phyloP scores from a whole-genome alignment of 257 asterid species.

The Nicotiana benthamiana region DNA sequence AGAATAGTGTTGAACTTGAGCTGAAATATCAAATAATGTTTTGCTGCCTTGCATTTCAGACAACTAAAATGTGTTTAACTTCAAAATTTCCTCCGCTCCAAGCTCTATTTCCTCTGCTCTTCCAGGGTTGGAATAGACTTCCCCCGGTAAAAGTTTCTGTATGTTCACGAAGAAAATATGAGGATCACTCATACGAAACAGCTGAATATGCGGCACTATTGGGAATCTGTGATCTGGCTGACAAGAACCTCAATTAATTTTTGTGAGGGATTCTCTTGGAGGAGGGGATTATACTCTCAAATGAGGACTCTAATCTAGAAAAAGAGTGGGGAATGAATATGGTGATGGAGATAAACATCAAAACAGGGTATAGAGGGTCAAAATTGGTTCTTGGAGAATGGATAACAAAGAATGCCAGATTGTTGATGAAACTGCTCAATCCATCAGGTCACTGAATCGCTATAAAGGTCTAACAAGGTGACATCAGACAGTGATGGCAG shows the following conservation, averaged over 20 bases:
- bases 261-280: not conserved
- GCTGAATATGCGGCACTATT: not conserved
- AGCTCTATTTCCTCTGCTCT: not conserved
- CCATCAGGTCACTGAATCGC: not conserved
- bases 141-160: not conserved
- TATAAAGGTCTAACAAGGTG: not conserved
- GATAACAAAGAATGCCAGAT: not conserved
- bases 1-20: not conserved
- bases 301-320: not conserved
- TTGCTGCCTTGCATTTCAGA: not conserved
- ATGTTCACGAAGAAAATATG: not conserved
- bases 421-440: not conserved
- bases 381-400: not conserved
- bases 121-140: not conserved
- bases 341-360: not conserved
- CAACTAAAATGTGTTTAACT: not conserved
- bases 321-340: not conserved
- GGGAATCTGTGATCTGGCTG: not conserved
- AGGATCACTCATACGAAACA: not conserved
- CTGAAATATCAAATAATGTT: not conserved
- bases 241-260: not conserved
- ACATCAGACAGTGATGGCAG: not conserved
- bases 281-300: not conserved
- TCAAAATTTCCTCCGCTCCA: not conserved
- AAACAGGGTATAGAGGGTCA: not conserved